A percentile compares a stretch with the other conserved stretches of the same genome.
phyloP scores from a whole-genome alignment of 495 filamentous ascomycete genomes.

The Penicillium steckii region DNA sequence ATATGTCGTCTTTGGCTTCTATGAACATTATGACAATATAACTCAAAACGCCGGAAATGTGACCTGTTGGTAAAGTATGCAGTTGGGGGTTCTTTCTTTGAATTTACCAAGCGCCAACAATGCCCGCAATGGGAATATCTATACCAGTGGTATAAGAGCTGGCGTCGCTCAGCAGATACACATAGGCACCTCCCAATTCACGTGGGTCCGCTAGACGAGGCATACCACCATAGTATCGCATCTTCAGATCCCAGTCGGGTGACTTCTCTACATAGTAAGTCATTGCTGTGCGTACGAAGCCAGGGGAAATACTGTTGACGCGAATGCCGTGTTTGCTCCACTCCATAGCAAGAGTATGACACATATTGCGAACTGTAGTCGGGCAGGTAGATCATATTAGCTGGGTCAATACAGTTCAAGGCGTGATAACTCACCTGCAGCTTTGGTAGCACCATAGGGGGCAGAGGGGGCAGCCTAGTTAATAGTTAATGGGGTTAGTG shows the following conservation, averaged over 20 bases:
- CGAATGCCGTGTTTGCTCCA: slow-evolving; percentile 48
- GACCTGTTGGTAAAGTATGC: background rate
- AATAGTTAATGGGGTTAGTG: background rate
- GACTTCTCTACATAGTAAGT: slow-evolving; percentile 39
- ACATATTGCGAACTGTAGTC: slow-evolving; percentile 29
- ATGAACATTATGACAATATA: background rate
- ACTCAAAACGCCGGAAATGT: slow-evolving; percentile 7
- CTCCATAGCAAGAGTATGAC: slow-evolving; percentile 47
- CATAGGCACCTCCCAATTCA: slow-evolving; percentile 43
- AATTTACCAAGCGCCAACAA: slow-evolving; percentile 45
- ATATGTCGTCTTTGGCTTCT: background rate
- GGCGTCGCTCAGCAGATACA: slow-evolving; percentile 35
- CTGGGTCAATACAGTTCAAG: background rate
- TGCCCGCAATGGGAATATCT: slow-evolving; percentile 39
- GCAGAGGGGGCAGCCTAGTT: slow-evolving; percentile 28
- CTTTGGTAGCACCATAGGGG: slow-evolving; percentile 32
- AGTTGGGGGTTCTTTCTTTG: background rate
- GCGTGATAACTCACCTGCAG: slow-evolving; percentile 20
- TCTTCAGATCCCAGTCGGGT: slow-evolving; percentile 40
- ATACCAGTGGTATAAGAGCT: slow-evolving; percentile 38
- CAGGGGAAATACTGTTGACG: slow-evolving; percentile 39
- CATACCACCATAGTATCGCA: slow-evolving; percentile 49
- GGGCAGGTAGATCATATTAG: background rate
- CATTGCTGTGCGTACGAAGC: slow-evolving; percentile 40
- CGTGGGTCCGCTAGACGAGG: slow-evolving; percentile 37